Evolutionary conservation across 2,329 filamentous ascomycete genomes (phyloP).

Genomic region (Talaromyces sp.): DNA sequence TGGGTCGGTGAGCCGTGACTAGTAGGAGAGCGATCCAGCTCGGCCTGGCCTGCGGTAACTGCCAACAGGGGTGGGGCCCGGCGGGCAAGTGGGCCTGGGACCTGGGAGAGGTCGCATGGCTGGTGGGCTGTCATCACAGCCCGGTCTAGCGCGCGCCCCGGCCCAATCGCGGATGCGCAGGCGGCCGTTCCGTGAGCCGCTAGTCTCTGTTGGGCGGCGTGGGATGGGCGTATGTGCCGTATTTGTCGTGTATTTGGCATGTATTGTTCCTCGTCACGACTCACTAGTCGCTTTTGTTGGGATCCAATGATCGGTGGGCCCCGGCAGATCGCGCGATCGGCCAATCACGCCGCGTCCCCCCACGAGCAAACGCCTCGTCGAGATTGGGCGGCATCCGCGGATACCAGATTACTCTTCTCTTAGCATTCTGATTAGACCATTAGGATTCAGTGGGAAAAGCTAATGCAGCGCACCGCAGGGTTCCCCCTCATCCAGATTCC

Average conservation of each 20-base stretch:
- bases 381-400: slow-evolving; percentile 12
- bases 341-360: slow-evolving; percentile 8
- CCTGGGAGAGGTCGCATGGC: slow-evolving; percentile 10
- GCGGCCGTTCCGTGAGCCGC: slow-evolving; percentile 7
- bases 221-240: not conserved
- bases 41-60: not conserved
- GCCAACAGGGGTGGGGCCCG: not conserved
- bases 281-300: not conserved
- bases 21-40: not conserved
- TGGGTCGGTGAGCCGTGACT: slow-evolving; percentile 5
- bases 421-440: not conserved
- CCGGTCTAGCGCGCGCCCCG: not conserved
- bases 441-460: not conserved
- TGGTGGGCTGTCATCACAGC: slow-evolving; percentile 3
- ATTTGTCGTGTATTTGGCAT: not conserved
- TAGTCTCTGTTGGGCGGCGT: not conserved
- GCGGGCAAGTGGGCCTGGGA: not conserved
- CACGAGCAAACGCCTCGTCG: slow-evolving; percentile 8
- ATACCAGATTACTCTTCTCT: not conserved
- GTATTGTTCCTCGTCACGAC: not conserved
- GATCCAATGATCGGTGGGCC: not conserved
- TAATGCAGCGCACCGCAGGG: not conserved
- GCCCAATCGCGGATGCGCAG: slow-evolving; percentile 14
- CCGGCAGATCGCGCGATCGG: slow-evolving; percentile 10
- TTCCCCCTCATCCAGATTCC: not conserved